Base-by-base conservation (phyloP, 2,329 filamentous ascomycete species). In the Cladosporium halotolerans region DNA sequence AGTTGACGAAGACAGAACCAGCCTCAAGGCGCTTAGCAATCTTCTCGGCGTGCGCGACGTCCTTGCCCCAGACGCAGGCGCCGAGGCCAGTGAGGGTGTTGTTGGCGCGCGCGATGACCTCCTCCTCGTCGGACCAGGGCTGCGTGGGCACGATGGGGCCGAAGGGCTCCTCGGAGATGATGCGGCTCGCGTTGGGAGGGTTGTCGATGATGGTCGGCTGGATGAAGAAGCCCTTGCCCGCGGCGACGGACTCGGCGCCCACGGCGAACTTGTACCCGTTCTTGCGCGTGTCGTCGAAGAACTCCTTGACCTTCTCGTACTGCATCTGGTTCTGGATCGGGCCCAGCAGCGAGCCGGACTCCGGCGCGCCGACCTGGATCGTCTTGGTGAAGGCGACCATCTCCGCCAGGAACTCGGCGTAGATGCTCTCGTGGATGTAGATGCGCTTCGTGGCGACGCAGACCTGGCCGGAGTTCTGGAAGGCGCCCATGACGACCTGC, bases 301-400 rank as follows among this genome's bases (percentile, higher is more conserved):
- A 70, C 19, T 60, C 61, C 59, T 70, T 68, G 59, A 81, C 74
- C 2, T 73, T 75, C 31, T 80, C 65, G 9, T 75, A 79, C 59
- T 83, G 79, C 65, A 84, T 77, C 52, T 69, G 69, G 67, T 84
- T 82, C 58, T 83, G 77, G 42, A 77, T 72, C 5, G 82, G 70
- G 71, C 83, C 85, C 1, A 83, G 78, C 54, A 77, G 68, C 19
- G 72, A 70, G 3, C 69, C 73, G 3, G 72, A 71, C 49, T 70
- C 64, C 8, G 64, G 63, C 7, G 57, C 52, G 7, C 76, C 76
- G 3, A 69, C 70, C 59, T 77, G 76, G 53, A 79, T 59, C 5
- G 63, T 62, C 56, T 71, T 72, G 60, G 63, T 71, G 67, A 63
- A 72, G 48, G 71, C 72, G 55, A 73, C 77, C 71, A 77, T 72